phyloP scores from a whole-genome alignment of 805 yeast genomes.

The Candida parachauliodes region DNA sequence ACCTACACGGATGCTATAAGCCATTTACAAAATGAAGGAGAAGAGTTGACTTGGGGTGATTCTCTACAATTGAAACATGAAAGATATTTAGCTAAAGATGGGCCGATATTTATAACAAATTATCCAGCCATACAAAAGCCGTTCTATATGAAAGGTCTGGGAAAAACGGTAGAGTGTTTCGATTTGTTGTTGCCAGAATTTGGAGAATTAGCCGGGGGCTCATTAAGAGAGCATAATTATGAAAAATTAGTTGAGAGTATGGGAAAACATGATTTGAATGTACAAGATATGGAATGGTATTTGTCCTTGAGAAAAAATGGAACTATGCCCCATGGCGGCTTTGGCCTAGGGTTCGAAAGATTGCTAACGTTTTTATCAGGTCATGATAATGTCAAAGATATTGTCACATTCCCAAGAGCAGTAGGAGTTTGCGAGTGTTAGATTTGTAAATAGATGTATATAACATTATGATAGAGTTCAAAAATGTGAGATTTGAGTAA shows the following conservation, averaged over 20 bases:
- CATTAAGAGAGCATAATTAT: conserved; percentile 75
- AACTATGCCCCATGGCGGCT: conserved; percentile 92
- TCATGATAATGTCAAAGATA: conserved; percentile 79
- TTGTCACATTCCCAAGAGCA: conserved; percentile 81
- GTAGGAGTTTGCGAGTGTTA: conserved; percentile 39
- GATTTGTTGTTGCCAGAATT: conserved; percentile 86
- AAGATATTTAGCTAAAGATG: conserved; percentile 76
- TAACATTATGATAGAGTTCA: too few species aligned
- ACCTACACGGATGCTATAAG: conserved; percentile 76
- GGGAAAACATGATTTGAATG: conserved; percentile 51
- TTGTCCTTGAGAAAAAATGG: conserved; percentile 70
- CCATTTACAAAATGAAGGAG: conserved; percentile 26
- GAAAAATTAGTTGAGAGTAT: conserved; percentile 48
- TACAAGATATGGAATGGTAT: conserved; percentile 74
- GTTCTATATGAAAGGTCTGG: conserved; percentile 74
- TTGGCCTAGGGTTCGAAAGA: conserved; percentile 93
- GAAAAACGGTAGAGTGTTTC: conserved; percentile 77
- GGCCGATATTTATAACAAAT: conserved; percentile 86
- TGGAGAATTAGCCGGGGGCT: conserved; percentile 95
- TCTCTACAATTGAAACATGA: conserved; percentile 83
- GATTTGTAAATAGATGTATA: background rate
- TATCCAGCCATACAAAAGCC: conserved; percentile 82
- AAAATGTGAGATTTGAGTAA: too few species aligned
- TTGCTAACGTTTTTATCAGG: conserved; percentile 69
- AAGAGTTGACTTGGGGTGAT: conserved; percentile 57